Evolutionary conservation across 495 filamentous ascomycete genomes (phyloP).

Genomic region (Neurospora sp.): DNA sequence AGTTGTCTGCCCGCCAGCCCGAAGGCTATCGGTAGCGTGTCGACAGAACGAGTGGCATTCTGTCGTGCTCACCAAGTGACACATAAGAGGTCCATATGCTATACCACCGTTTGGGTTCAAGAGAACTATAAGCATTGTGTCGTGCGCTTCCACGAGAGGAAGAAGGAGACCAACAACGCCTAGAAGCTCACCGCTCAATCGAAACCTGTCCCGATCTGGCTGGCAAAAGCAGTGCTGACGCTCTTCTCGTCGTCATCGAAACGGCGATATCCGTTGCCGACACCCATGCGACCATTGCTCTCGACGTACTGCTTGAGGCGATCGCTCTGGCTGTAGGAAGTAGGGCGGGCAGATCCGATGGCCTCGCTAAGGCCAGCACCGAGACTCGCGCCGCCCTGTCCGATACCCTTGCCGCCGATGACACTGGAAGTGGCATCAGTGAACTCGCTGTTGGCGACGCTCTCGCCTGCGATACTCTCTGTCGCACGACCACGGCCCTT

Average conservation of each 20-base stretch:
- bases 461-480: conserved; percentile 80
- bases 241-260: conserved; percentile 92
- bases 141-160: background rate
- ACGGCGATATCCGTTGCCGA: conserved; percentile 66
- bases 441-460: conserved; percentile 76
- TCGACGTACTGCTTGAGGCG: conserved; percentile 90
- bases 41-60: background rate
- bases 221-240: conserved; percentile 90
- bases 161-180: background rate
- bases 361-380: conserved; percentile 67
- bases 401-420: conserved; percentile 61
- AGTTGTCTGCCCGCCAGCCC: background rate
- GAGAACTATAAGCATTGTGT: background rate
- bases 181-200: conserved; percentile 54
- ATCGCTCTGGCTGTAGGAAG: conserved; percentile 40
- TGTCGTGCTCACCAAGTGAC: background rate
- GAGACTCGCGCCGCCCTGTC: conserved; percentile 65
- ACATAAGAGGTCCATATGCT: background rate
- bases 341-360: conserved; percentile 29
- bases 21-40: background rate
- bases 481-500: conserved; percentile 53
- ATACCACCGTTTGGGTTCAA: background rate
- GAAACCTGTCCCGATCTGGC: conserved; percentile 76
- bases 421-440: conserved; percentile 71
- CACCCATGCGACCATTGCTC: conserved; percentile 46